Conservation (phyloP, 192 early-diverging fungal species). For the Thamnidium elegans region DNA sequence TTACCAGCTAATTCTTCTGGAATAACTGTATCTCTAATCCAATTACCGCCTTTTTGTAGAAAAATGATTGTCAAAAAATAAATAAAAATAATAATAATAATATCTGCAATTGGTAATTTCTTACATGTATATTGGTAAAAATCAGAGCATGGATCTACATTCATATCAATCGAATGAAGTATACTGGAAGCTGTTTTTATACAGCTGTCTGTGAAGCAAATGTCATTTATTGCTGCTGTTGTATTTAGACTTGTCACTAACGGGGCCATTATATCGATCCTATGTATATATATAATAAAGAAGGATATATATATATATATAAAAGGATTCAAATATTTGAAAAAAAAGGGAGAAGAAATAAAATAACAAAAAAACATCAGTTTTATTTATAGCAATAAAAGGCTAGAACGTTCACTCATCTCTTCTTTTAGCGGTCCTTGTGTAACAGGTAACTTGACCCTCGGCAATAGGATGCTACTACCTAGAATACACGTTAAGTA, state of each 20-base stretch:
- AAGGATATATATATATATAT: too few relatives aligned
- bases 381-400: background rate
- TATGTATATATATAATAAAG: background rate
- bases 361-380: background rate
- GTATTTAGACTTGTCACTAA: too few relatives aligned
- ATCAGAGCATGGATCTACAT: constrained; percentile 62
- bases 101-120: background rate
- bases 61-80: background rate
- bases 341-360: background rate
- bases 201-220: constrained; percentile 6
- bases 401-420: background rate
- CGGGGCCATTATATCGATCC: too few relatives aligned
- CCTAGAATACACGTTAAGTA: too few relatives aligned
- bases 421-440: too few relatives aligned
- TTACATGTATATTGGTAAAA: constrained; percentile 68
- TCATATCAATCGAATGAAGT: constrained; percentile 10
- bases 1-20: constrained; percentile 57
- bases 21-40: constrained; percentile 50
- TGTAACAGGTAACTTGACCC: too few relatives aligned
- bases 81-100: background rate
- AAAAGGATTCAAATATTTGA: background rate
- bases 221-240: background rate
- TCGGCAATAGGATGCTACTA: too few relatives aligned
- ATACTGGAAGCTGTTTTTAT: constrained; percentile 9
- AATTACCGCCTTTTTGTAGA: constrained; percentile 49